Percentiles rank a stretch among this genome's conserved stretches.
These are phyloP conservation scores for Hypoxylon sp. DNA, from an alignment of 2,329 filamentous ascomycete genomes.

Conservation along the genomic window DNA sequence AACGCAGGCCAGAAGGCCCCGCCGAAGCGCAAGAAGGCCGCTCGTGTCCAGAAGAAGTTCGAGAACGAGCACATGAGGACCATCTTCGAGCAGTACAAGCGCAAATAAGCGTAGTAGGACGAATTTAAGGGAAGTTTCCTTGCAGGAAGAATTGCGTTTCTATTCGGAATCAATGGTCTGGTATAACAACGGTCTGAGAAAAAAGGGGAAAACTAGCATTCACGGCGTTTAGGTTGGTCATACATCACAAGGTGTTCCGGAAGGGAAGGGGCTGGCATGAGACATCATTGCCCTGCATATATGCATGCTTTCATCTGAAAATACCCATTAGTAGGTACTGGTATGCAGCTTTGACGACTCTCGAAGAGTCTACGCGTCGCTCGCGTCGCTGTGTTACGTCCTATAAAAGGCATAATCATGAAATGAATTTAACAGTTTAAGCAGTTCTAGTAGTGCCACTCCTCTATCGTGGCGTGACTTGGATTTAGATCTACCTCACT, in stretches of 20 bases:
- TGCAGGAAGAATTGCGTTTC: slow-evolving; percentile 53
- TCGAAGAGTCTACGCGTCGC: neutral
- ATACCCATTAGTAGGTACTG: slow-evolving; percentile 14
- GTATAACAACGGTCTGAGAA: neutral
- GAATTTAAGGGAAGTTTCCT: neutral
- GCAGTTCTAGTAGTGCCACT: slow-evolving; percentile 11
- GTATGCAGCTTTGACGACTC: neutral
- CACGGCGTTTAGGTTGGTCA: slow-evolving; percentile 31
- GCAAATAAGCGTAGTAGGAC: slow-evolving; percentile 52
- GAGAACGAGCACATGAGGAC: slow-evolving; percentile 90
- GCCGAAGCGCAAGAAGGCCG: slow-evolving; percentile 77
- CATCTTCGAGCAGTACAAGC: slow-evolving; percentile 72
- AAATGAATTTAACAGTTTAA: slow-evolving; percentile 9
- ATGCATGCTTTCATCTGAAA: slow-evolving; percentile 5
- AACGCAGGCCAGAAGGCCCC: slow-evolving; percentile 68
- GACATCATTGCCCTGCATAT: neutral
- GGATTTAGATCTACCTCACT: neutral
- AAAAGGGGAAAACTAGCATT: slow-evolving; percentile 25
- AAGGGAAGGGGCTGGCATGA: neutral
- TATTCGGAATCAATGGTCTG: neutral
- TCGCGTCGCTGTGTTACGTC: neutral
- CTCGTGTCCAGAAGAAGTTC: slow-evolving; percentile 80
- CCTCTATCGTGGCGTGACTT: slow-evolving; percentile 13
- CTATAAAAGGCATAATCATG: slow-evolving; percentile 16
- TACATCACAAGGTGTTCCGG: slow-evolving; percentile 22